These are phyloP conservation scores for Stachybotrys elegans DNA, from an alignment of 2,329 filamentous ascomycete species.

Conservation along the genomic window DNA sequence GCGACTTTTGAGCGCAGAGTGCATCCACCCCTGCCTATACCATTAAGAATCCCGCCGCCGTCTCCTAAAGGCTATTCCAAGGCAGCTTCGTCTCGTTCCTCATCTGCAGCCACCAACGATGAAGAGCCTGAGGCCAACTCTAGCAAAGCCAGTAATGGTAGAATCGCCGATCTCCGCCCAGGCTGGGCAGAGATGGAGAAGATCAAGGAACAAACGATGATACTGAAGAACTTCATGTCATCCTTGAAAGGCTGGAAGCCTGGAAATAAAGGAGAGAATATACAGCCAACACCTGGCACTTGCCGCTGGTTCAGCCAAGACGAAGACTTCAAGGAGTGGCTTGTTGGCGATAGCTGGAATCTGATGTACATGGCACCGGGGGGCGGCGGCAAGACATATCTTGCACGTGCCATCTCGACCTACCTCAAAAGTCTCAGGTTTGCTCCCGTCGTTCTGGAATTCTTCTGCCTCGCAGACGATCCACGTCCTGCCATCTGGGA, in stretches of 20 bases:
- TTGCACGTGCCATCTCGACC: slow-evolving; percentile 13
- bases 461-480: slow-evolving; percentile 13
- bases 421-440: slow-evolving; percentile 9
- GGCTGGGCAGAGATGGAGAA: too few species aligned
- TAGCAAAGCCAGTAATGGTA: too few species aligned
- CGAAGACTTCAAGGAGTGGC: slow-evolving; percentile 11
- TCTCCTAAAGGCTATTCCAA: too few species aligned
- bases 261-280: slow-evolving; percentile 8
- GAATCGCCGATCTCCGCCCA: too few species aligned
- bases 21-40: too few species aligned
- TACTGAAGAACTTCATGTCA: slow-evolving; percentile 7
- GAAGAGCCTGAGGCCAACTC: too few species aligned
- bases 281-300: slow-evolving; percentile 8
- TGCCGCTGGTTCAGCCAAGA: slow-evolving; percentile 14
- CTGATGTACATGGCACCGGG: slow-evolving; percentile 11
- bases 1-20: too few species aligned
- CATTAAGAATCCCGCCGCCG: too few species aligned
- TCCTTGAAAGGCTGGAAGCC: slow-evolving; percentile 12
- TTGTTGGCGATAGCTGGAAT: slow-evolving; percentile 6
- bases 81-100: too few species aligned
- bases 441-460: slow-evolving; percentile 10
- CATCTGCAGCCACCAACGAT: too few species aligned
- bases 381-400: slow-evolving; percentile 15
- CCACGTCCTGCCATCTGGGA: slow-evolving; percentile 13
- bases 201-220: too few species aligned